These are phyloP conservation scores for Lactarius deliciosus DNA, from an alignment of 768 basidiomycete genomes.

Conservation along the genomic window DNA sequence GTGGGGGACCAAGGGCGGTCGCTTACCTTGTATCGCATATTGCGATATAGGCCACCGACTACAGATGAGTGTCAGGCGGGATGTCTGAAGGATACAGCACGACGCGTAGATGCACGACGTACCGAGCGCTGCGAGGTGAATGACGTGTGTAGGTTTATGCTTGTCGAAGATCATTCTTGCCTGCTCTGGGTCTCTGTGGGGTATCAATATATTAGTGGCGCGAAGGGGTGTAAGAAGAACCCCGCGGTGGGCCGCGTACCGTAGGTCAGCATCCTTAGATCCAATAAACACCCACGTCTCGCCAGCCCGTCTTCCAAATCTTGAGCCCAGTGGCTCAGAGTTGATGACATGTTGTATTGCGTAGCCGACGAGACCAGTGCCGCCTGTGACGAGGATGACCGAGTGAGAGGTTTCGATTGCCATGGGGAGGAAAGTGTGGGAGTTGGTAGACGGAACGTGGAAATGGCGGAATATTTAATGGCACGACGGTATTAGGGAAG, in stretches of 20 bases:
- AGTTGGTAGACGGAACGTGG: background rate
- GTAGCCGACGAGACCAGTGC: constrained; percentile 83
- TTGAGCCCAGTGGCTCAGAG: constrained; percentile 71
- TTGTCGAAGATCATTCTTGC: constrained; percentile 79
- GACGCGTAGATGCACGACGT: constrained; percentile 32
- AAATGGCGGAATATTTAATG: background rate
- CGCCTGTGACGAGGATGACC: constrained; percentile 81
- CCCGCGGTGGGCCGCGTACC: constrained; percentile 44
- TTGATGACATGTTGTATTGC: constrained; percentile 79
- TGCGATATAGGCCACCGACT: constrained; percentile 95
- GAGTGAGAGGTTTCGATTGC: constrained; percentile 5
- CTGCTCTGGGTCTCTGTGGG: constrained; percentile 61
- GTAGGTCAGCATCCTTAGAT: constrained; percentile 80
- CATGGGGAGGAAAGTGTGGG: constrained; percentile 10
- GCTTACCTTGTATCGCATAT: constrained; percentile 88
- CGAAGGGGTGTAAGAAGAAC: background rate
- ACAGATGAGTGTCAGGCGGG: constrained; percentile 5
- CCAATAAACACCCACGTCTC: constrained; percentile 87
- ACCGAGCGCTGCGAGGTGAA: constrained; percentile 94
- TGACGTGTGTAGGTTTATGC: constrained; percentile 93
- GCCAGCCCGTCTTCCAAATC: constrained; percentile 70
- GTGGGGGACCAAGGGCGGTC: background rate
- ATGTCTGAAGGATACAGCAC: background rate
- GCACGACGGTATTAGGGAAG: background rate
- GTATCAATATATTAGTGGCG: background rate